These are phyloP conservation scores for Hordeum vulgare DNA, from an alignment of 176 grass and related monocot species.

Conservation along the genomic window DNA sequence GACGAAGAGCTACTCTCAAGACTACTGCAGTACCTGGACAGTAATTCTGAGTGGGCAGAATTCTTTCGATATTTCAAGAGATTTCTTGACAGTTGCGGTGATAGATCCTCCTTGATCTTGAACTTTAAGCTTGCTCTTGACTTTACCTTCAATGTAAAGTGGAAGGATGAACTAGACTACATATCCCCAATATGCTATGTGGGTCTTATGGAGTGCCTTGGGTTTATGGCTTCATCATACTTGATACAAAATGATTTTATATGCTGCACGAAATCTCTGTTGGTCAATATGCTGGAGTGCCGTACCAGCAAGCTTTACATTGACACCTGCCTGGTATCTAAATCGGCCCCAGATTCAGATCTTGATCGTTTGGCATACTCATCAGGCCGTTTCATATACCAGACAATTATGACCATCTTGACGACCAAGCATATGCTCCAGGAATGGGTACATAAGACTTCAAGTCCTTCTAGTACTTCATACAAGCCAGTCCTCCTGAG, in stretches of 20 bases:
- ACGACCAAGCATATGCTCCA: not conserved
- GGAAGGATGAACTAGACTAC: not conserved
- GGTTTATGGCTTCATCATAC: constrained; percentile 43
- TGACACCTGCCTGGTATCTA: constrained; percentile 20
- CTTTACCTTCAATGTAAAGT: constrained; percentile 21
- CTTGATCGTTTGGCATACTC: not conserved
- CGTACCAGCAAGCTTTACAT: constrained; percentile 39
- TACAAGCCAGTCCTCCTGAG: constrained; percentile 26
- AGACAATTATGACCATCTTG: constrained; percentile 11
- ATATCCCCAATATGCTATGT: constrained; percentile 31
- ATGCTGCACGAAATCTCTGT: constrained; percentile 45
- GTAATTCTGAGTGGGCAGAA: constrained; percentile 31
- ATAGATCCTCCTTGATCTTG: constrained; percentile 17
- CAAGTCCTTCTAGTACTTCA: not conserved
- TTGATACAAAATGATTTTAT: constrained; percentile 9
- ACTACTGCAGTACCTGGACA: constrained; percentile 17
- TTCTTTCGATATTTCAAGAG: constrained; percentile 38
- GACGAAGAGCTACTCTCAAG: constrained; percentile 7
- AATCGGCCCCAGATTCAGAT: not conserved
- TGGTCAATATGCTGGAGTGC: constrained; percentile 18
- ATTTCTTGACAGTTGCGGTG: constrained; percentile 36
- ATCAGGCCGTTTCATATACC: constrained; percentile 17
- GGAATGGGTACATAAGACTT: constrained; percentile 29
- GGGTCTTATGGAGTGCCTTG: constrained; percentile 53
- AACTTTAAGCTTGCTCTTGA: constrained; percentile 42